Percentiles rank a stretch among this genome's conserved stretches.
These are phyloP conservation scores for Fonsecaea multimorphosa DNA, from an alignment of 2,329 filamentous ascomycete genomes.

Conservation along the genomic window DNA sequence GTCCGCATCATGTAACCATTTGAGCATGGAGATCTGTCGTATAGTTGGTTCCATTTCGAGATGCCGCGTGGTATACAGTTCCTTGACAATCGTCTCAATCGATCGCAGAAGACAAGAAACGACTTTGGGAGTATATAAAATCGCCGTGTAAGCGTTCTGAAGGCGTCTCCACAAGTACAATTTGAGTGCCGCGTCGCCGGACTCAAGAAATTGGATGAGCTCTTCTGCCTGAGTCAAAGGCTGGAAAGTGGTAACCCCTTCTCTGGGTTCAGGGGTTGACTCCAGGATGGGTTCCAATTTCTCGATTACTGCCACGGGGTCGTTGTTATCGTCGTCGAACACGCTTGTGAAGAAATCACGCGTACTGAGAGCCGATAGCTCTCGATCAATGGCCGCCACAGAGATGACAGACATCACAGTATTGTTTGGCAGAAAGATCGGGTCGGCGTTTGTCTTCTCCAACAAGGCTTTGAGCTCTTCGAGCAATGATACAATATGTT, in stretches of 20 bases:
- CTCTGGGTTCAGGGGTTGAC: slow-evolving; percentile 49
- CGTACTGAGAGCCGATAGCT: slow-evolving; percentile 89
- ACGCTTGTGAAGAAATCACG: slow-evolving; percentile 95
- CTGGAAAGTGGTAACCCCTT: slow-evolving; percentile 27
- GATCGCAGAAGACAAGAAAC: slow-evolving; percentile 85
- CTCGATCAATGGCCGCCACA: slow-evolving; percentile 79
- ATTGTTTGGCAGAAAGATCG: slow-evolving; percentile 77
- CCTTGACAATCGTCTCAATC: slow-evolving; percentile 79
- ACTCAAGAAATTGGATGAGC: slow-evolving; percentile 82
- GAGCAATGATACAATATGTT: slow-evolving; percentile 67
- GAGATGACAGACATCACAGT: slow-evolving; percentile 87
- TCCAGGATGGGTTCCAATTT: slow-evolving; percentile 91
- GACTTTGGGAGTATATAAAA: slow-evolving; percentile 85
- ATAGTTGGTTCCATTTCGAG: slow-evolving; percentile 59
- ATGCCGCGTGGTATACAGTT: slow-evolving; percentile 68
- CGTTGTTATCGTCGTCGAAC: slow-evolving; percentile 80
- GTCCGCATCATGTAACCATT: slow-evolving; percentile 78
- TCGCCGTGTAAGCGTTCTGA: slow-evolving; percentile 84
- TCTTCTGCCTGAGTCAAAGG: slow-evolving; percentile 58
- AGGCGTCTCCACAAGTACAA: slow-evolving; percentile 89
- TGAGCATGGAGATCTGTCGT: slow-evolving; percentile 73
- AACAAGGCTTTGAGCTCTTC: slow-evolving; percentile 66
- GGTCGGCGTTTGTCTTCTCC: slow-evolving; percentile 53
- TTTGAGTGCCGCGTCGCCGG: slow-evolving; percentile 79
- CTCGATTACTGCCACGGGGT: slow-evolving; percentile 85